These are phyloP conservation scores for Apiospora pterosperma DNA, from an alignment of 2,329 filamentous ascomycete genomes.

Conservation along the genomic window DNA sequence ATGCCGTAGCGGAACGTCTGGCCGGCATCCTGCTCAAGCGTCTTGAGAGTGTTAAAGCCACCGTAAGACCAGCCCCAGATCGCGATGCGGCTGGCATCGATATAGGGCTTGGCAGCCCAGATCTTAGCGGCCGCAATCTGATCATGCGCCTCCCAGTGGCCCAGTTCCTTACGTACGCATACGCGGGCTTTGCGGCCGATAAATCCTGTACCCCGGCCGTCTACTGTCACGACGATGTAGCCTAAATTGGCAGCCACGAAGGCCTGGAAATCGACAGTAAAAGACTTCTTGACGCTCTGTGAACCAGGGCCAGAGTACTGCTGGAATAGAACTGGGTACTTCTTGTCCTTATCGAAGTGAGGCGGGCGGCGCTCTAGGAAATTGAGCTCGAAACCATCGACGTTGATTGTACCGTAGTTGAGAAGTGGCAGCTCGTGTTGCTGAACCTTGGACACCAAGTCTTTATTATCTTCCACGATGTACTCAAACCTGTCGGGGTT, in stretches of 20 bases:
- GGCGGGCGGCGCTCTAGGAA: conserved; percentile 84
- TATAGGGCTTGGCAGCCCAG: conserved; percentile 77
- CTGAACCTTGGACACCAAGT: conserved; percentile 64
- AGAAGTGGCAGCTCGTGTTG: conserved; percentile 79
- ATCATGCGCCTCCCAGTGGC: conserved; percentile 79
- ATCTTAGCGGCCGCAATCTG: conserved; percentile 88
- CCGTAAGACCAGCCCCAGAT: conserved; percentile 99
- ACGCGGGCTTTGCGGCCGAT: conserved; percentile 82
- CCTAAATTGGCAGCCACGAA: conserved; percentile 83
- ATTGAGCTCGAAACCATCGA: conserved; percentile 71
- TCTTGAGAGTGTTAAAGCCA: conserved; percentile 93
- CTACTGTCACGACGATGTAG: conserved; percentile 92
- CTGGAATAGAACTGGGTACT: conserved; percentile 92
- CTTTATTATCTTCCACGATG: conserved; percentile 73
- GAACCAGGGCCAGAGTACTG: conserved; percentile 95
- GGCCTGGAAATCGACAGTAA: conserved; percentile 83
- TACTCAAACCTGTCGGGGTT: conserved; percentile 63
- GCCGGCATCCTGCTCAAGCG: conserved; percentile 85
- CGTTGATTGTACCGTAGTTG: conserved; percentile 78
- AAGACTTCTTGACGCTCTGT: conserved; percentile 78
- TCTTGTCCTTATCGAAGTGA: conserved; percentile 78
- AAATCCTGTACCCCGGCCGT: conserved; percentile 89
- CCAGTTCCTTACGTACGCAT: conserved; percentile 77
- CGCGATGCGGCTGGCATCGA: conserved; percentile 77
- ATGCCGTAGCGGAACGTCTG: conserved; percentile 93